Conservation (phyloP, 2,329 filamentous ascomycete species). For the Sporothrix curviconia region DNA sequence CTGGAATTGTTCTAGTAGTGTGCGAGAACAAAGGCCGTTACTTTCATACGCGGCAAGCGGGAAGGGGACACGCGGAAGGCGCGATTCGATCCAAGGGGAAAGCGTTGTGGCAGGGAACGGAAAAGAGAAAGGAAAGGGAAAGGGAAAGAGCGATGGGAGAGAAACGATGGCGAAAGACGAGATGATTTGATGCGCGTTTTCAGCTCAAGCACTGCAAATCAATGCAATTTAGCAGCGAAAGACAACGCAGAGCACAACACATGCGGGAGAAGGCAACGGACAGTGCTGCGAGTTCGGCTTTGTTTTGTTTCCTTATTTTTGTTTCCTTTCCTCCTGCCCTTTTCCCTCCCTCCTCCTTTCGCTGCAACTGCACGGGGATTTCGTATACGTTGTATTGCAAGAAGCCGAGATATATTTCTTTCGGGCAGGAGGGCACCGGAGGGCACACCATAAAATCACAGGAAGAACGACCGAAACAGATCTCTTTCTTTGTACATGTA, state of each 20-base stretch:
- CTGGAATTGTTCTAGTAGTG: not conserved
- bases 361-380: not conserved
- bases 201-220: too few species aligned
- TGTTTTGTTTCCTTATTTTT: not conserved
- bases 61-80: not conserved
- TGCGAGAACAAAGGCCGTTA: too few species aligned
- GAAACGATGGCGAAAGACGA: too few species aligned
- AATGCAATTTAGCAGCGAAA: too few species aligned
- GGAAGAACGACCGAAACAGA: too few species aligned
- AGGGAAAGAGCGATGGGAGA: not conserved
- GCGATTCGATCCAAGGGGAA: not conserved
- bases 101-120: not conserved
- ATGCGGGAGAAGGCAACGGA: too few species aligned
- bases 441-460: not conserved
- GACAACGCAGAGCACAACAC: too few species aligned
- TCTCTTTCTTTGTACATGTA: too few species aligned
- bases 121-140: not conserved
- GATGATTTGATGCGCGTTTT: too few species aligned
- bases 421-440: too few species aligned
- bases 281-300: not conserved
- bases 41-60: too few species aligned
- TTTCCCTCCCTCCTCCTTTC: not conserved
- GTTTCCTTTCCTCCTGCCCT: not conserved
- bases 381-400: not conserved
- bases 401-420: too few species aligned